These are phyloP conservation scores for Pleoardoris graminearum DNA, from an alignment of 2,329 filamentous ascomycete genomes.

Conservation along the genomic window DNA sequence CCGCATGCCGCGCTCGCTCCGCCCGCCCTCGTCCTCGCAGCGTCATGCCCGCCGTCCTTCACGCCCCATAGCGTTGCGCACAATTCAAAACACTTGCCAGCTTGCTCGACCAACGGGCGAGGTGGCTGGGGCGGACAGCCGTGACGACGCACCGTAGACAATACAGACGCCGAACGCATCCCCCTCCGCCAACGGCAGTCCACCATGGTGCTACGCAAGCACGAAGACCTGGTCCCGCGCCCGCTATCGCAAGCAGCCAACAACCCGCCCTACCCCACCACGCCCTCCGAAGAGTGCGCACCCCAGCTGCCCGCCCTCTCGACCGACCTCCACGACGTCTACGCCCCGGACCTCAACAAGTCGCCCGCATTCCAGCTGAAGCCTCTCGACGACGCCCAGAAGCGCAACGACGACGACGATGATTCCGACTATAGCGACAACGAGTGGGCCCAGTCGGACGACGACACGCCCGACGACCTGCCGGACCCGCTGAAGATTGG, in stretches of 20 bases:
- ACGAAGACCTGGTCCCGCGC: conserved; percentile 46
- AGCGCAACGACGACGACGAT: conserved; percentile 22
- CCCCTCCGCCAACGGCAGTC: too few relatives aligned
- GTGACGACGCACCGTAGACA: too few relatives aligned
- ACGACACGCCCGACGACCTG: conserved; percentile 36
- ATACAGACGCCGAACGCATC: too few relatives aligned
- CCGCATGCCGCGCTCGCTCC: conserved; percentile 5
- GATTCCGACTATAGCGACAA: conserved; percentile 38
- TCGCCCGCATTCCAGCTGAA: conserved; percentile 49
- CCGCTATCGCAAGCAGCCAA: conserved; percentile 43
- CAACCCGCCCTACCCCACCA: conserved; percentile 52
- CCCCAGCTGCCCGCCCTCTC: conserved; percentile 27
- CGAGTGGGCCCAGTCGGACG: conserved; percentile 46
- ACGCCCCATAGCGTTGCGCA: background rate
- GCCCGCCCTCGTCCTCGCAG: background rate
- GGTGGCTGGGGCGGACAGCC: too few relatives aligned
- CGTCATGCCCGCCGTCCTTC: background rate
- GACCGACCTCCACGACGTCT: conserved; percentile 21
- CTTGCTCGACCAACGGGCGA: too few relatives aligned
- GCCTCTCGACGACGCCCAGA: conserved; percentile 33
- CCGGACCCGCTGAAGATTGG: conserved; percentile 44
- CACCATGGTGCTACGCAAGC: conserved; percentile 56
- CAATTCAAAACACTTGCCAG: too few relatives aligned
- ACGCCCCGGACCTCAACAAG: conserved; percentile 40
- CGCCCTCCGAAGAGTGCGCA: conserved; percentile 42